Evolutionary conservation across 352 stramenopile genomes (phyloP).

Genomic region (Phytophthora cryptogea): DNA sequence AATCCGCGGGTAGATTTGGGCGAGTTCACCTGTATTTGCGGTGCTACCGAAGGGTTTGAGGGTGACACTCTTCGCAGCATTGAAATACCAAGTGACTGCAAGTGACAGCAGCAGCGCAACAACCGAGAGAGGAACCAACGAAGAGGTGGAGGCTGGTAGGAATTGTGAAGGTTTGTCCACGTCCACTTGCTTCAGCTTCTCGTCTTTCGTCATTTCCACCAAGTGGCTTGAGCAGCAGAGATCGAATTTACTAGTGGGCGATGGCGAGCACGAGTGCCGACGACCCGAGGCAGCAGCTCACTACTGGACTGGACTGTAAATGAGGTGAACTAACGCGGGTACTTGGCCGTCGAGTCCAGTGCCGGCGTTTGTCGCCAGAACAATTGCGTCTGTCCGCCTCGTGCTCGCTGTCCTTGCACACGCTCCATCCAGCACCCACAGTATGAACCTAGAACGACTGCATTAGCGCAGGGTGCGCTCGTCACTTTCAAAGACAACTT

Average conservation of each 20-base stretch:
- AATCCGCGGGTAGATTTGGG: not conserved
- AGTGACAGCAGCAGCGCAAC: not conserved
- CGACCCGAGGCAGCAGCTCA: too few species aligned
- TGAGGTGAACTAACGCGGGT: not conserved
- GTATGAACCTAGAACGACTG: not conserved
- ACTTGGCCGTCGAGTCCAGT: not conserved
- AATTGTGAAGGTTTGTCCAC: not conserved
- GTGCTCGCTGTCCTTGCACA: not conserved
- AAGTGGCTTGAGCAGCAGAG: not conserved
- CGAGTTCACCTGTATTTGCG: not conserved
- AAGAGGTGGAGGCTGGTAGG: not conserved
- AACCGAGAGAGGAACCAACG: not conserved
- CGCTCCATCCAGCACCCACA: not conserved
- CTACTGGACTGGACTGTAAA: not conserved
- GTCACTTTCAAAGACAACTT: not conserved
- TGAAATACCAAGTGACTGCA: conserved; percentile 3
- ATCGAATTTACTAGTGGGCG: not conserved
- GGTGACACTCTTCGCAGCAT: not conserved
- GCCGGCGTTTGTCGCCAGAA: not conserved
- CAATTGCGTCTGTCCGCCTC: not conserved
- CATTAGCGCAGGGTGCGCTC: not conserved
- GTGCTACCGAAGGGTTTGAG: not conserved
- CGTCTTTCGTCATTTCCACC: not conserved
- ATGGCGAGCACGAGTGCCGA: not conserved
- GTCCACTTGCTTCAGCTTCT: not conserved